These are phyloP conservation scores for Meyerozyma guilliermondii DNA, from an alignment of 1,139 yeast genomes.

Conservation along the genomic window DNA sequence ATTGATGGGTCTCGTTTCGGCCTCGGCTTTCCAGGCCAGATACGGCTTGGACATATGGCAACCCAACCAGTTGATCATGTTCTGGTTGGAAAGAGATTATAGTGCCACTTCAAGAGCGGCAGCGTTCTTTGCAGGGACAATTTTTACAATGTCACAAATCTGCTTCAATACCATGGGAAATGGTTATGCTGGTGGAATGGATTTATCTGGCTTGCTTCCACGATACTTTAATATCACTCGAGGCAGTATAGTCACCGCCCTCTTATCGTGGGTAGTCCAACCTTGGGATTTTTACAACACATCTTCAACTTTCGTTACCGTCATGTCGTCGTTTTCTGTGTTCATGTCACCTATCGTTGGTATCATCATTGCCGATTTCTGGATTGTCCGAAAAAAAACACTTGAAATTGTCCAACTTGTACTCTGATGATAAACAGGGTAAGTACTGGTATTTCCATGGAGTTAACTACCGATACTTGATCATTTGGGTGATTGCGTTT, in stretches of 20 bases:
- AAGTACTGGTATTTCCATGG: slow-evolving; percentile 7
- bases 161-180: slow-evolving; percentile 46
- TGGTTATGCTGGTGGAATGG: slow-evolving; percentile 51
- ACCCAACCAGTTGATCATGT: slow-evolving; percentile 27
- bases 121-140: slow-evolving; percentile 40
- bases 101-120: slow-evolving; percentile 41
- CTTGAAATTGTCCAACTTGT: slow-evolving; percentile 4
- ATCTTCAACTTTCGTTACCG: slow-evolving; percentile 32
- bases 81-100: slow-evolving; percentile 27
- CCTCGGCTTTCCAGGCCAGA: slow-evolving; percentile 21
- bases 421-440: slow-evolving; percentile 4
- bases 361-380: slow-evolving; percentile 37
- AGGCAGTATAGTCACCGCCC: slow-evolving; percentile 42
- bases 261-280: slow-evolving; percentile 38
- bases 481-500: slow-evolving; percentile 5
- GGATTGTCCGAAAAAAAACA: slow-evolving; percentile 24
- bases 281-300: slow-evolving; percentile 47
- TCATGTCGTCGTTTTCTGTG: slow-evolving; percentile 31
- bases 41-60: slow-evolving; percentile 33
- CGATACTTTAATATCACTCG: slow-evolving; percentile 46
- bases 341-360: slow-evolving; percentile 29
- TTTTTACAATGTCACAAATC: slow-evolving; percentile 42
- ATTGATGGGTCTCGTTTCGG: slow-evolving; percentile 28
- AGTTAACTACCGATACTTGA: slow-evolving; percentile 4
- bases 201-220: slow-evolving; percentile 44